Conservation (phyloP, 768 basidiomycete genomes). For the Phanerodontia chrysosporium region DNA sequence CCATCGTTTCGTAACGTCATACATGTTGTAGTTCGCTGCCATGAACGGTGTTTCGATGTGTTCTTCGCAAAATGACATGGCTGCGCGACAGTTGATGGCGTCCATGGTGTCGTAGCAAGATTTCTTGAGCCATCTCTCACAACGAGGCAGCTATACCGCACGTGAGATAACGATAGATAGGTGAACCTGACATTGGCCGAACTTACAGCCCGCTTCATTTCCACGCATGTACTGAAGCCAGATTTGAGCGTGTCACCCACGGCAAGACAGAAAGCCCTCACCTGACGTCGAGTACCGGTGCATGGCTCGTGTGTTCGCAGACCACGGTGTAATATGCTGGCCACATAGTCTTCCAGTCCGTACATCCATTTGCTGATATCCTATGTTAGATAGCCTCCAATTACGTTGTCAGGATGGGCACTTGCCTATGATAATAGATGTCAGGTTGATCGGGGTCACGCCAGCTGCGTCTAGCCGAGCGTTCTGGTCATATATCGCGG, state of each 20-base stretch:
- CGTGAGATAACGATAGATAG: too few relatives aligned
- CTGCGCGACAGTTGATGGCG: slow-evolving; percentile 38
- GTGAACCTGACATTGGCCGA: not conserved
- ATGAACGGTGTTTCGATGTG: slow-evolving; percentile 24
- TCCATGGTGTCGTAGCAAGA: slow-evolving; percentile 44
- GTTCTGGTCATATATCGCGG: slow-evolving; percentile 48
- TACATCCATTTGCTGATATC: slow-evolving; percentile 39
- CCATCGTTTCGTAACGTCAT: slow-evolving; percentile 58
- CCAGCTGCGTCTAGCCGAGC: slow-evolving; percentile 36
- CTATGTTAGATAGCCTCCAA: not conserved
- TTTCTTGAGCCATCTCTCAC: slow-evolving; percentile 33
- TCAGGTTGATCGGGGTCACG: slow-evolving; percentile 45
- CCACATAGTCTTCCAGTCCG: slow-evolving; percentile 34
- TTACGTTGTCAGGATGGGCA: not conserved
- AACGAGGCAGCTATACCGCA: slow-evolving; percentile 18
- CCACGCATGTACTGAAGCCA: slow-evolving; percentile 38
- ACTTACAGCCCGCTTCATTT: slow-evolving; percentile 40
- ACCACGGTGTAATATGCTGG: slow-evolving; percentile 48
- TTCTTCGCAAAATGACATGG: slow-evolving; percentile 33
- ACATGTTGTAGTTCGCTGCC: slow-evolving; percentile 43
- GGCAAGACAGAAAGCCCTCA: slow-evolving; percentile 9
- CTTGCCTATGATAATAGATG: slow-evolving; percentile 46
- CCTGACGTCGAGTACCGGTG: slow-evolving; percentile 46
- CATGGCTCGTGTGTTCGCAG: slow-evolving; percentile 41
- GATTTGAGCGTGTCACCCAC: too few relatives aligned